Evolutionary conservation across 1,284 basidiomycete genomes (phyloP).

Genomic region (Marasmius sp.): DNA sequence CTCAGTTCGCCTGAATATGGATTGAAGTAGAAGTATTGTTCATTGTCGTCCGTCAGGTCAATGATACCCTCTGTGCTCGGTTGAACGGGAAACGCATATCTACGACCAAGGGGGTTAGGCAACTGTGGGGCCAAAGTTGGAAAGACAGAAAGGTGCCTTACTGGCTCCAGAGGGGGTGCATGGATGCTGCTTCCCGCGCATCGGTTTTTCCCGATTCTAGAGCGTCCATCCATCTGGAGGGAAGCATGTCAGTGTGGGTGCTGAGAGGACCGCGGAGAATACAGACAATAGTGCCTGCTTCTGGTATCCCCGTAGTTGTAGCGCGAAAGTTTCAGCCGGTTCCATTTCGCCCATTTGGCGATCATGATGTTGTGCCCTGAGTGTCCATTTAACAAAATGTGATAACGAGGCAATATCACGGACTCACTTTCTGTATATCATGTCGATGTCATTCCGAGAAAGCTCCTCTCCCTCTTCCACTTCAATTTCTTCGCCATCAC

Average conservation of each 20-base stretch:
- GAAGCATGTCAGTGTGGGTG: conserved; percentile 3
- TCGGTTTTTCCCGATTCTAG: conserved; percentile 76
- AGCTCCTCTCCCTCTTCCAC: conserved; percentile 79
- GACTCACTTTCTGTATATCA: conserved; percentile 77
- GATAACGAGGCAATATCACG: not conserved
- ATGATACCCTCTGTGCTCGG: conserved; percentile 52
- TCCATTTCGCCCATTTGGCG: conserved; percentile 79
- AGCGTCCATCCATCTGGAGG: conserved; percentile 85
- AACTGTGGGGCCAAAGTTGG: conserved; percentile 4
- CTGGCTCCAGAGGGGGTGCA: conserved; percentile 97
- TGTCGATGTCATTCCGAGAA: conserved; percentile 73
- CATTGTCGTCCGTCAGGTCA: conserved; percentile 65
- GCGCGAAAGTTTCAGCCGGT: conserved; percentile 76
- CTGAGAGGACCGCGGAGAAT: not conserved
- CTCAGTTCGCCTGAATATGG: conserved; percentile 95
- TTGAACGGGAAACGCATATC: conserved; percentile 68
- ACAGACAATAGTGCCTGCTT: conserved; percentile 84
- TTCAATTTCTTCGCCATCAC: conserved; percentile 68
- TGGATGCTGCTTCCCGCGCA: conserved; percentile 69
- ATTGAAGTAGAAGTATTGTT: conserved; percentile 82
- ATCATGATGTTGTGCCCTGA: conserved; percentile 84
- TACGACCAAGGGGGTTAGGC: conserved; percentile 26
- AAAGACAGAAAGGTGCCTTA: conserved; percentile 37
- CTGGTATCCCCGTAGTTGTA: conserved; percentile 87
- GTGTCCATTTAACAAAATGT: not conserved